Conservation (phyloP, 495 filamentous ascomycete genomes). For the Penicillium simplicissimum region DNA sequence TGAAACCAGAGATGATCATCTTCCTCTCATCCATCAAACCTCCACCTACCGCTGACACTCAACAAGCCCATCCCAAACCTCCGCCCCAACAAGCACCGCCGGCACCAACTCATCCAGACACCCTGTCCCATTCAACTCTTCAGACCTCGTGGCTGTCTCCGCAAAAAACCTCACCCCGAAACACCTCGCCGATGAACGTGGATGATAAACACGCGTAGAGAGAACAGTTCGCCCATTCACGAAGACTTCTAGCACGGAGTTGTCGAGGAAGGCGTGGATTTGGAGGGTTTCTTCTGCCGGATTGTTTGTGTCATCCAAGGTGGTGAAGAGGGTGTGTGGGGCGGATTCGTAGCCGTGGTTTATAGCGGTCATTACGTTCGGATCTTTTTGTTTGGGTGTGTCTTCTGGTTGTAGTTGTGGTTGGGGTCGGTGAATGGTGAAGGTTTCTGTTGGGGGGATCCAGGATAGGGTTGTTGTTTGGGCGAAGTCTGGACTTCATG, state of each 20-base stretch:
- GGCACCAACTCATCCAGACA: background rate
- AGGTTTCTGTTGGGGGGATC: constrained; percentile 33
- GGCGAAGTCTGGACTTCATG: constrained; percentile 13
- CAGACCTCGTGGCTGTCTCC: constrained; percentile 1
- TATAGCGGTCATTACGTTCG: constrained; percentile 12
- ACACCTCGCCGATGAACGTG: constrained; percentile 8
- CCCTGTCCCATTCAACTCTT: background rate
- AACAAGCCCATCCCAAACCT: constrained; percentile 38
- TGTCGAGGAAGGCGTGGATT: constrained; percentile 40
- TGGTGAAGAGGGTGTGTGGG: constrained; percentile 42
- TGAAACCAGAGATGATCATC: no score
- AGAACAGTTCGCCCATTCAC: constrained; percentile 42
- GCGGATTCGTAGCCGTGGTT: constrained; percentile 35
- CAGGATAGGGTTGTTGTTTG: constrained; percentile 31
- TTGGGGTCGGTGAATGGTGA: constrained; percentile 36
- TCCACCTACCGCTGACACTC: background rate
- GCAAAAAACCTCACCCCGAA: constrained; percentile 33
- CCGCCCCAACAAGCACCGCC: constrained; percentile 25
- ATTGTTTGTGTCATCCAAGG: constrained; percentile 9
- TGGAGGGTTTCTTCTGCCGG: constrained; percentile 35
- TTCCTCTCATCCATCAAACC: background rate
- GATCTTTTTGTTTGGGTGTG: background rate
- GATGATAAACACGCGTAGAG: constrained; percentile 37
- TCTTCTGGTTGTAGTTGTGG: background rate
- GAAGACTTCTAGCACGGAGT: constrained; percentile 43